Base-by-base conservation (phyloP, 108 stramenopile genomes). In the Cyclotella choctawhatcheeana region DNA sequence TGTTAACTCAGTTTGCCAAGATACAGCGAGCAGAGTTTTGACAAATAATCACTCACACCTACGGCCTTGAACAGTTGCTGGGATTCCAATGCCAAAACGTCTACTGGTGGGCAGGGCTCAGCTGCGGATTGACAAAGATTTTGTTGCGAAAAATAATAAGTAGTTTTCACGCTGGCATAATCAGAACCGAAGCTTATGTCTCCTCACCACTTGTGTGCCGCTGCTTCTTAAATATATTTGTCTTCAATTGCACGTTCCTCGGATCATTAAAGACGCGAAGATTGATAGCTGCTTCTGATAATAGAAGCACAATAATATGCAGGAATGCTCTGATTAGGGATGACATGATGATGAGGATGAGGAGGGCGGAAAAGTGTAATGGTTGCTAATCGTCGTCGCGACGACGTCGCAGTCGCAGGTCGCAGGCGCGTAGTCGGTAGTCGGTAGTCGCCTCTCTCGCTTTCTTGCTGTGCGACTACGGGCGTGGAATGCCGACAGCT, bases 151-250 rank as follows among this genome's bases (percentile, higher is more conserved):
- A n/a, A n/a, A n/a, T n/a, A n/a, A n/a, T n/a, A n/a, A n/a, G n/a
- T n/a, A n/a, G n/a, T n/a, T n/a, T n/a, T n/a, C n/a, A n/a, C n/a
- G n/a, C n/a, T n/a, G n/a, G n/a, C n/a, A n/a, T n/a, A n/a, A n/a
- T n/a, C n/a, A n/a, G n/a, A n/a, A n/a, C n/a, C n/a, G n/a, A n/a
- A n/a, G n/a, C n/a, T n/a, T n/a, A n/a, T n/a, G n/a, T n/a, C n/a
- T n/a, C n/a, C 47, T 48, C n/a, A 48, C 47, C 47, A 48, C 47
- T 48, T 16, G 63, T 64, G 18, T 64, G 63, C 4, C 63, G 44
- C 20, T 47, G 63, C 29, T 25, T n/a, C n/a, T n/a, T 20, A 8
- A 14, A 5, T 2, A 17, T n/a, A 64, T 45, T 47, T 30, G 44
- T 21, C 45, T 64, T 64, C 24, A 17, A 48, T 29, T 30, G 14